phyloP scores from a whole-genome alignment of 169 alveolate species.

The Cryptosporidium ubiquitum region DNA sequence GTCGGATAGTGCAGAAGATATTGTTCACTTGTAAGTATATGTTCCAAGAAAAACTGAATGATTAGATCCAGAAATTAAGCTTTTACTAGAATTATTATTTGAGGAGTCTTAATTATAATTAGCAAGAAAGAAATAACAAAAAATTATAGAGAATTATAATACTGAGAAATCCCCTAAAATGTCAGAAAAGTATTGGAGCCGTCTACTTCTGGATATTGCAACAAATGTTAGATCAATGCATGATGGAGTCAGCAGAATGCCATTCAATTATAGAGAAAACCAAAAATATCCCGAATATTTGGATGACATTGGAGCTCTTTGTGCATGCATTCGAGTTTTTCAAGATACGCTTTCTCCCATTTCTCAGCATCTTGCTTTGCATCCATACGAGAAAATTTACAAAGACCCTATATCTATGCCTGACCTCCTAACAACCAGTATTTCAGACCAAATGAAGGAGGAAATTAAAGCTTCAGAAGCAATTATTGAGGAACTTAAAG shows the following conservation, averaged over 20 bases:
- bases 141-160: not conserved
- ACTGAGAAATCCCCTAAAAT: not conserved
- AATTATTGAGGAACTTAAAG: not conserved
- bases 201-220: slow-evolving; percentile 32
- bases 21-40: not conserved
- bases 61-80: not conserved
- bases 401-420: slow-evolving; percentile 70
- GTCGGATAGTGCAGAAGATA: not conserved
- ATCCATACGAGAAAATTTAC: slow-evolving; percentile 70
- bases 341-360: slow-evolving; percentile 56
- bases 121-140: not conserved
- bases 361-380: slow-evolving; percentile 48
- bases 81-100: no score
- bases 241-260: slow-evolving; percentile 62
- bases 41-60: not conserved
- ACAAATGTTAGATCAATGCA: slow-evolving; percentile 46
- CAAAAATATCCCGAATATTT: slow-evolving; percentile 57
- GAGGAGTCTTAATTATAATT: no score
- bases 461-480: slow-evolving; percentile 50
- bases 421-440: slow-evolving; percentile 41
- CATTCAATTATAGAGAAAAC: slow-evolving; percentile 12
- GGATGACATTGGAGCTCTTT: slow-evolving; percentile 69
- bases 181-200: slow-evolving; percentile 49
- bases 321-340: slow-evolving; percentile 68
- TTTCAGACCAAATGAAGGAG: slow-evolving; percentile 53